These are phyloP conservation scores for Beauveria sp. DNA, from an alignment of 2,329 filamentous ascomycete genomes.

Conservation along the genomic window DNA sequence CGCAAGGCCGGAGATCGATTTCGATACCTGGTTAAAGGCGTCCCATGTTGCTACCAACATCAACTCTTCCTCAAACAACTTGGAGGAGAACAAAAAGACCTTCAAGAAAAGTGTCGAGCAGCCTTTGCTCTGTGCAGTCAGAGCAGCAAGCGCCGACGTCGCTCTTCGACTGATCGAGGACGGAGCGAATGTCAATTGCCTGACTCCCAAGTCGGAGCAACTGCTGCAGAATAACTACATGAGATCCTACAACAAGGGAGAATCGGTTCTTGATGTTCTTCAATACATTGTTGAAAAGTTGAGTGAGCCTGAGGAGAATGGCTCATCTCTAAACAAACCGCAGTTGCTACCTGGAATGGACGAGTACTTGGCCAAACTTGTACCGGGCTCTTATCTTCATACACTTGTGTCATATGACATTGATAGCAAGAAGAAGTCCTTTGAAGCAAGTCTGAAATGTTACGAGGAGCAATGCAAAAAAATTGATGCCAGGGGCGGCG, in stretches of 20 bases:
- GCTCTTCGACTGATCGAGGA: conserved; percentile 52
- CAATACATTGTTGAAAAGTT: conserved; percentile 43
- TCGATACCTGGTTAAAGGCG: conserved; percentile 56
- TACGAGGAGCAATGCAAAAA: conserved; percentile 18
- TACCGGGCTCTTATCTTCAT: conserved; percentile 51
- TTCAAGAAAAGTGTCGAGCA: conserved; percentile 49
- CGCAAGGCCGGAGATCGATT: conserved; percentile 51
- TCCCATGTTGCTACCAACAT: conserved; percentile 36
- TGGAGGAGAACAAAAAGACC: conserved; percentile 39
- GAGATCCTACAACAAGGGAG: conserved; percentile 29
- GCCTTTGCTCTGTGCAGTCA: conserved; percentile 58
- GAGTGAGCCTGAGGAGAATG: conserved; percentile 17
- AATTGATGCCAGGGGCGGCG: conserved; percentile 16
- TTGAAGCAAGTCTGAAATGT: conserved; percentile 22
- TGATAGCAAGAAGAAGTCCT: conserved; percentile 23
- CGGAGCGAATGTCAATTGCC: conserved; percentile 58
- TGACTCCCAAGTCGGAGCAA: conserved; percentile 35
- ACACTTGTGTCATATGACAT: conserved; percentile 41
- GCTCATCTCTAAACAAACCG: conserved; percentile 11
- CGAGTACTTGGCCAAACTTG: conserved; percentile 45
- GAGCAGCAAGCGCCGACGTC: conserved; percentile 30
- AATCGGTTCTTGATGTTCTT: conserved; percentile 55
- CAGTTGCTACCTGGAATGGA: conserved; percentile 32
- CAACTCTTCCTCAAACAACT: conserved; percentile 22
- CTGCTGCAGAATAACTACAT: conserved; percentile 26